These are phyloP conservation scores for Leccinum solheimii DNA, from an alignment of 1,284 basidiomycete species.

Conservation along the genomic window DNA sequence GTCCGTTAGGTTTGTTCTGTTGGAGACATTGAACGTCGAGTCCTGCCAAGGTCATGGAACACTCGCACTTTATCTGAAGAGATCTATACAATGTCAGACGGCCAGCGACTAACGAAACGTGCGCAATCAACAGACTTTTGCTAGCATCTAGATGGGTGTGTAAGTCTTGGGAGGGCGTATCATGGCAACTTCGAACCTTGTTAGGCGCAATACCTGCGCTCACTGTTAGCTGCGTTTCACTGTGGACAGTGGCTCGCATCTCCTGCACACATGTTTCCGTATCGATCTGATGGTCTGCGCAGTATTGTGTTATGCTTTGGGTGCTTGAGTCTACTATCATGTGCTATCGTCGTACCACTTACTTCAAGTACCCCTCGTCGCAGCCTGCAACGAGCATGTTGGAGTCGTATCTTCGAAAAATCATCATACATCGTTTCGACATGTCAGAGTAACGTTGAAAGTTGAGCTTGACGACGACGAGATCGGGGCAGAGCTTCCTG, in stretches of 20 bases:
- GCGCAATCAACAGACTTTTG: constrained; percentile 58
- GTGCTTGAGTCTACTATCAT: constrained; percentile 3
- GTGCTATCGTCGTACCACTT: constrained; percentile 25
- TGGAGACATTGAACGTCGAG: constrained; percentile 1
- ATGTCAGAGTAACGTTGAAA: constrained; percentile 71
- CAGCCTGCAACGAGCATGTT: constrained; percentile 79
- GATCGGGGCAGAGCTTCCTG: constrained; percentile 88
- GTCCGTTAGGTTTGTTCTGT: constrained; percentile 93
- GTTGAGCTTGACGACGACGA: constrained; percentile 73
- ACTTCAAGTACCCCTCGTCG: constrained; percentile 92
- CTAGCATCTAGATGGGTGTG: constrained; percentile 55
- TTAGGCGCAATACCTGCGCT: constrained; percentile 93
- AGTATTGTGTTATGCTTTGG: constrained; percentile 75
- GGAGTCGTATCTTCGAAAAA: constrained; percentile 79
- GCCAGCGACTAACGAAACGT: not conserved
- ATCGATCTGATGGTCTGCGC: constrained; percentile 61
- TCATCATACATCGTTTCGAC: constrained; percentile 66
- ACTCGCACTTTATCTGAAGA: constrained; percentile 79
- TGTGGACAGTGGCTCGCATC: constrained; percentile 71
- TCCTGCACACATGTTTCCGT: constrained; percentile 76
- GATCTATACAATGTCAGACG: constrained; percentile 55
- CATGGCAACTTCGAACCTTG: constrained; percentile 48
- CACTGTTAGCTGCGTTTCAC: constrained; percentile 84
- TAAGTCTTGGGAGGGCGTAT: constrained; percentile 19
- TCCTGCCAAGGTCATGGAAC: not conserved